These are phyloP conservation scores for Samsoniella hepiali DNA, from an alignment of 2,329 filamentous ascomycete genomes.

Conservation along the genomic window DNA sequence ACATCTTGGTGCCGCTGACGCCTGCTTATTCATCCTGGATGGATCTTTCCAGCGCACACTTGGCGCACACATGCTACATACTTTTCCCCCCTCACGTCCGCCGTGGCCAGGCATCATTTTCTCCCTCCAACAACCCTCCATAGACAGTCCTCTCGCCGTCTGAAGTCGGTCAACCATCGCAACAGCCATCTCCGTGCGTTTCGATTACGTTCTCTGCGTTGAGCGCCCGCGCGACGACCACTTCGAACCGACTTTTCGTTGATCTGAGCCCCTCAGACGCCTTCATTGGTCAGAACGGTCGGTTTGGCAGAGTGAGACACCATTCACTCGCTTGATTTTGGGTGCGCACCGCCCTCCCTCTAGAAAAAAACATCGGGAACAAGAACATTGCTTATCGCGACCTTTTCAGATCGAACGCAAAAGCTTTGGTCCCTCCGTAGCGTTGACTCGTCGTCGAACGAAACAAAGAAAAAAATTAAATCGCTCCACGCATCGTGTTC, in stretches of 20 bases:
- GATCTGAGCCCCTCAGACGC: slow-evolving; percentile 49
- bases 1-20: background rate
- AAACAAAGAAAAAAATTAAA: slow-evolving; percentile 13
- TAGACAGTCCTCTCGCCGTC: slow-evolving; percentile 32
- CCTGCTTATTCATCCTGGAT: slow-evolving; percentile 11
- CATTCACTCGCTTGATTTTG: slow-evolving; percentile 21
- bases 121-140: slow-evolving; percentile 27
- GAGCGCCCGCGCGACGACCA: slow-evolving; percentile 25
- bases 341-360: slow-evolving; percentile 2
- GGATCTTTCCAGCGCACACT: background rate
- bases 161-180: slow-evolving; percentile 35
- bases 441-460: slow-evolving; percentile 5
- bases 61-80: slow-evolving; percentile 19
- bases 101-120: slow-evolving; percentile 22
- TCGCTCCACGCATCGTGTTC: slow-evolving; percentile 1
- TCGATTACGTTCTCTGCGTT: slow-evolving; percentile 21
- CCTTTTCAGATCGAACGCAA: slow-evolving; percentile 6
- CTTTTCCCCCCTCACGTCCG: slow-evolving; percentile 18
- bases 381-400: slow-evolving; percentile 8
- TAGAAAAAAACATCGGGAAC: background rate
- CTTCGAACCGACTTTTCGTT: slow-evolving; percentile 38
- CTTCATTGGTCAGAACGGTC: slow-evolving; percentile 57
- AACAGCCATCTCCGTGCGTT: slow-evolving; percentile 16
- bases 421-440: slow-evolving; percentile 5
- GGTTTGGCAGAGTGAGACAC: slow-evolving; percentile 30